phyloP scores from a whole-genome alignment of 1,284 basidiomycete species.

The Trichosporon ovoides region DNA sequence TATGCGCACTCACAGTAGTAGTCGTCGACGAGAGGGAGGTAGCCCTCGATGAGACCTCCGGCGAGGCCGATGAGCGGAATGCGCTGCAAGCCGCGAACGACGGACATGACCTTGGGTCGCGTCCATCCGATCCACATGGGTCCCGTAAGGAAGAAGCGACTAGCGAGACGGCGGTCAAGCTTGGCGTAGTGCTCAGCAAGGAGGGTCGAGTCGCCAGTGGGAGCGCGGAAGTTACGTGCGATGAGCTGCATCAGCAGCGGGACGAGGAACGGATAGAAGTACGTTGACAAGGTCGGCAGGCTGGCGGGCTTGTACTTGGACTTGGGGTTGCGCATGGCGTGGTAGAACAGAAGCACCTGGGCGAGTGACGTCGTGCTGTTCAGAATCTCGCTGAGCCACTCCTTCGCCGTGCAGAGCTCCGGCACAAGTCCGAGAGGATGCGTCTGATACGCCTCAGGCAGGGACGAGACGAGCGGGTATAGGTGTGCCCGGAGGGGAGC shows the following conservation, averaged over 20 bases:
- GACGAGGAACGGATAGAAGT: constrained; percentile 35
- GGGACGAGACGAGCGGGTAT: constrained; percentile 30
- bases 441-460: constrained; percentile 37
- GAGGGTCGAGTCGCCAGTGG: constrained; percentile 22
- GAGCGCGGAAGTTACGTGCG: constrained; percentile 32
- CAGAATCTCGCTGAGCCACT: constrained; percentile 37
- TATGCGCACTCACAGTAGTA: constrained; percentile 71
- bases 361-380: constrained; percentile 48
- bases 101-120: constrained; percentile 67
- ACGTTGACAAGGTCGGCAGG: constrained; percentile 38
- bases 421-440: constrained; percentile 39
- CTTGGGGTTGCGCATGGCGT: background rate
- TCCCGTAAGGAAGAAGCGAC: constrained; percentile 75
- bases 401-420: constrained; percentile 23
- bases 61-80: constrained; percentile 70
- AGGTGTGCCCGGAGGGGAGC: constrained; percentile 55
- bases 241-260: constrained; percentile 35
- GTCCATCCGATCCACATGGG: constrained; percentile 85
- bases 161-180: constrained; percentile 71
- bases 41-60: constrained; percentile 73
- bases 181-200: constrained; percentile 63
- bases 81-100: constrained; percentile 56
- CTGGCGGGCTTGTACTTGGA: constrained; percentile 24
- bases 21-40: constrained; percentile 88
- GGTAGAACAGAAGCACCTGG: constrained; percentile 54